These are phyloP conservation scores for Cyclotella choctawhatcheeana DNA, from an alignment of 108 stramenopile species.

Conservation along the genomic window DNA sequence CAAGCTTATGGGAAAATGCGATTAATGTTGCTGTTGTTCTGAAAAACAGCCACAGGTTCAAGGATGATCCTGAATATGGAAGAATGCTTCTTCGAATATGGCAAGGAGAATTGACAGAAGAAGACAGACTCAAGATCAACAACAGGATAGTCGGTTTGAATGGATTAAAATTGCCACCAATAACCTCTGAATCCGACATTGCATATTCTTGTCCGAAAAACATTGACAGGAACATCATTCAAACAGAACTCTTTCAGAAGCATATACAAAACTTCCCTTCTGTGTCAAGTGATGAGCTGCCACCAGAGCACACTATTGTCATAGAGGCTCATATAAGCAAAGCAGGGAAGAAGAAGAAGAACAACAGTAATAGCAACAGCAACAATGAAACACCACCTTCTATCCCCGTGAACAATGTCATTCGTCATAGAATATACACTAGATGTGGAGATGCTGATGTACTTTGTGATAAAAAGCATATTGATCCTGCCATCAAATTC, in stretches of 20 bases:
- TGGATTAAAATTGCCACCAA: not conserved
- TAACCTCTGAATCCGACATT: not conserved
- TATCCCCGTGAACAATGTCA: not conserved
- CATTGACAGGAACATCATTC: not conserved
- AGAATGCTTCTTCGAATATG: constrained; percentile 25
- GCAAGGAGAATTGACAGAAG: constrained; percentile 11
- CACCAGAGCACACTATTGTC: constrained; percentile 16
- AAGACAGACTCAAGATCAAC: constrained; percentile 6
- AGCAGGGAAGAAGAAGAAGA: not conserved
- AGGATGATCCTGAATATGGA: constrained; percentile 33
- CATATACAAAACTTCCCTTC: constrained; percentile 13
- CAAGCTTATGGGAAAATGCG: constrained; percentile 2
- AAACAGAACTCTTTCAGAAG: not conserved
- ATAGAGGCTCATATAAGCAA: constrained; percentile 14
- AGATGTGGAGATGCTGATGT: not conserved
- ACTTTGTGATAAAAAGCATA: not conserved
- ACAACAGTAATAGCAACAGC: not conserved
- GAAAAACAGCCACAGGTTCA: constrained; percentile 24
- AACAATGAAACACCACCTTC: not conserved
- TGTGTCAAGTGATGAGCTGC: not conserved
- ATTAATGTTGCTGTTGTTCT: constrained; percentile 17
- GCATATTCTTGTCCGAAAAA: constrained; percentile 6
- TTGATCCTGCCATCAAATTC: constrained; percentile 7
- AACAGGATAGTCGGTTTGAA: constrained; percentile 3
- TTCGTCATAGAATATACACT: not conserved